Evolutionary conservation across 805 yeast genomes (phyloP), one percentile per base, ranked within the genome.

Genomic region (Jamesozyma hellenica): DNA sequence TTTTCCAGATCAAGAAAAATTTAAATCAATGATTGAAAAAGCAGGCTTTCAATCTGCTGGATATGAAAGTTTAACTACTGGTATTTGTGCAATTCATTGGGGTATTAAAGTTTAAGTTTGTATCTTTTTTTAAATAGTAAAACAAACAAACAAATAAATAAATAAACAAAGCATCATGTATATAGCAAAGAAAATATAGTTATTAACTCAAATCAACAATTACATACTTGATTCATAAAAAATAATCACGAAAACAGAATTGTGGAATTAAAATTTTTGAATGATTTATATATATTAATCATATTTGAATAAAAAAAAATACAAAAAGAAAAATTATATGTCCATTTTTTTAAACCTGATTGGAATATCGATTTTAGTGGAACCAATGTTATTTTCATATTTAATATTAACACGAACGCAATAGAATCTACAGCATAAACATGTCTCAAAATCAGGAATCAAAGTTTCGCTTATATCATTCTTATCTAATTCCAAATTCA

Each of bases 31-130:
- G 97, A 86, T 92, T 54, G 77, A 86, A 58, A 80, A 84, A 54
- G 97, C 97, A 7, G 98, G 98, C 1, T 92, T 92, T 61, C 94
- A 94, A 51, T 86, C 85, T 40, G 75, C 74, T 39, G 98, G 98
- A 40, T 92, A 88, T 60, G 97, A 92, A 66, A 83, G 83, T 62
- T 71, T 92, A 55, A 84, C 96, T 11, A 84, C 85, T 61, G 98
- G 98, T 44, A 82, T 87, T 41, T 95, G 97, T 40, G 90, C 95
- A 38, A 87, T 92, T 48, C 98, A 92, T 58, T 77, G 87, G 61
- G 98, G 97, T 52, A 84, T 92, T 40, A 92, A 92, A 65, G 70
- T 85, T 47, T 86, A 66, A 64, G 4, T 26, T 11, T 26, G 16
- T 21, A 21, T n/a, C n/a, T n/a, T n/a, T n/a, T n/a, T n/a, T n/a